phyloP scores from a whole-genome alignment of 202 grass and related monocot species.

The Setaria viridis region DNA sequence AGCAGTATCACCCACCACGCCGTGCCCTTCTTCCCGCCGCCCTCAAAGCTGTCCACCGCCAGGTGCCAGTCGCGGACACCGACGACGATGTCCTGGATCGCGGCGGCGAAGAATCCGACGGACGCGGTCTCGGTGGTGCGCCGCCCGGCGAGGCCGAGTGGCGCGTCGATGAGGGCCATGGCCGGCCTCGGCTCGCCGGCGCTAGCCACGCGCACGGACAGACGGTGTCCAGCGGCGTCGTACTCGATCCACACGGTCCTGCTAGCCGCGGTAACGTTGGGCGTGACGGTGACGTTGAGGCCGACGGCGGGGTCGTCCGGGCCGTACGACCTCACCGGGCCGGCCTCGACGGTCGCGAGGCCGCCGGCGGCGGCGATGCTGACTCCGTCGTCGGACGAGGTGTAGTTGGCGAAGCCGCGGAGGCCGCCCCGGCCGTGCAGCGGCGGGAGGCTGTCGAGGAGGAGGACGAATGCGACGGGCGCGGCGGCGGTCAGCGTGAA shows the following conservation, averaged over 20 bases:
- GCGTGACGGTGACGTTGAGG: constrained; percentile 44
- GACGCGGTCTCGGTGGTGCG: background rate
- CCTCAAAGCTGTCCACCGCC: background rate
- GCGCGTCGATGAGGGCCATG: background rate
- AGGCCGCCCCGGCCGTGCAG: background rate
- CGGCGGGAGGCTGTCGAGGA: constrained; percentile 15
- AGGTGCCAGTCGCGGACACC: constrained; percentile 13
- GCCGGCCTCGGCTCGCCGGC: background rate
- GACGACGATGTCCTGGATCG: background rate
- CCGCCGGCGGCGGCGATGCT: background rate
- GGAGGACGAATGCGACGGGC: constrained; percentile 25
- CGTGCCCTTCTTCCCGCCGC: background rate
- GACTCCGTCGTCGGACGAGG: background rate
- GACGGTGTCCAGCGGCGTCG: constrained; percentile 5
- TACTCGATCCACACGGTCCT: constrained; percentile 45
- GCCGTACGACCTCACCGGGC: constrained; percentile 29
- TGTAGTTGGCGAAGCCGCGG: constrained; percentile 18
- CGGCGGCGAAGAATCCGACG: constrained; percentile 2
- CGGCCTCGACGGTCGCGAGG: constrained; percentile 27
- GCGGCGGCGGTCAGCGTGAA: constrained; percentile 22
- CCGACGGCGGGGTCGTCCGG: background rate
- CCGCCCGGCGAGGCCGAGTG: background rate
- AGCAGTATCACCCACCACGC: constrained; percentile 27
- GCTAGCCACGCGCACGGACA: constrained; percentile 23
- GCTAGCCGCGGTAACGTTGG: background rate